Evolutionary conservation across 2,329 filamentous ascomycete species (phyloP), one percentile per base, ranked within the genome.

Genomic region (Hirsutella thompsonii): DNA sequence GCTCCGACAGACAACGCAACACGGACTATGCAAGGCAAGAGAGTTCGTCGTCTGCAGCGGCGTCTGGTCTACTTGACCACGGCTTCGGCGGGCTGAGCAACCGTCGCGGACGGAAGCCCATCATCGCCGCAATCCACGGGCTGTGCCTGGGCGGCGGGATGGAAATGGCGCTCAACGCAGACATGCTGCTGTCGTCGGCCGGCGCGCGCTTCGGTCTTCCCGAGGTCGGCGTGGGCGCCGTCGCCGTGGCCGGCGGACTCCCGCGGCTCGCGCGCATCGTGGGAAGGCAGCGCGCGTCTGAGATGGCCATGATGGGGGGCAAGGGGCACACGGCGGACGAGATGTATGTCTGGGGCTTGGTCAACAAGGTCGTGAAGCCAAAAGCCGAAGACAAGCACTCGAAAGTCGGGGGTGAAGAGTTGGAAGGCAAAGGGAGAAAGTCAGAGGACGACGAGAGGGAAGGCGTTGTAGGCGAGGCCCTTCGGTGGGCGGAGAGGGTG

Each of bases 81-180:
- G 81, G 81, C 1, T 82, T 85, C 45, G 80, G 76, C 20, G 81
- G 73, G 0, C 60, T 88, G 26, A 77, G 74, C 41, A 77, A 83
- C 47, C 69, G 83, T 20, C 57, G 61, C 5, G 82, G 82, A 37
- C 77, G 76, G 59, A 90, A 90, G 53, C 84, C 84, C 5, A 69
- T 90, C 42, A 72, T 90, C 21, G 81, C 79, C 1, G 84, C 83
- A 1, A 80, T 89, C 18, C 85, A 88, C 53, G 84, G 84, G 6
- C 64, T 82, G 16, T 83, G 81, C 43, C 69, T 84, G 36, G 84
- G 84, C 29, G 84, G 83, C 40, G 84, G 83, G 2, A 79, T 83
- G 59, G 84, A 90, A 64, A 85, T 88, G 63, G 70, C 76, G 11
- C 64, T 82, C 38, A 86, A 87, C 59, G 74, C 72, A 47, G 85